Percentiles rank a stretch among this genome's conserved stretches.
Evolutionary conservation across 139 green algal genomes (phyloP).

Genomic region (Chlamydomonas sp.): DNA sequence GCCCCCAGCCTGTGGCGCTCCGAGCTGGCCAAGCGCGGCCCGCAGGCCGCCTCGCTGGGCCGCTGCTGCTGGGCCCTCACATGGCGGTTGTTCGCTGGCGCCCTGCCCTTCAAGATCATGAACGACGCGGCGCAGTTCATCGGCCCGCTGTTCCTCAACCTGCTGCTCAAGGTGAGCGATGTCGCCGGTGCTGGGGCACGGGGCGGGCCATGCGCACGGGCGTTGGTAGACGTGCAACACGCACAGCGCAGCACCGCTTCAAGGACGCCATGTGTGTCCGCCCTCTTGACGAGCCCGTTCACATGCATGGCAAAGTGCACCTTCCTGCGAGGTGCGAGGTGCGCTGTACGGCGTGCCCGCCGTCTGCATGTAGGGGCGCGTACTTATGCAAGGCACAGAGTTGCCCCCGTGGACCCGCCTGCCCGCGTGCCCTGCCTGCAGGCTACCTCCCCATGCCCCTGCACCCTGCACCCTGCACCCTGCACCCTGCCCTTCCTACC

Average conservation of each 20-base stretch:
- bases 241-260: too few relatives aligned
- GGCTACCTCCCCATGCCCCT: neutral
- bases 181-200: neutral
- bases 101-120: constrained; percentile 65
- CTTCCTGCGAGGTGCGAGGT: too few relatives aligned
- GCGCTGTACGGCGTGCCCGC: too few relatives aligned
- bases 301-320: too few relatives aligned
- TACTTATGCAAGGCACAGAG: neutral
- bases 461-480: constrained; percentile 8
- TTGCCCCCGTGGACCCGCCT: neutral
- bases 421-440: too few relatives aligned
- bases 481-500: neutral
- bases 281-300: too few relatives aligned
- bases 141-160: constrained; percentile 70
- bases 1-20: neutral
- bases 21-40: neutral
- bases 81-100: constrained; percentile 48
- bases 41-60: constrained; percentile 29
- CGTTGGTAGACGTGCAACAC: too few relatives aligned
- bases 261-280: too few relatives aligned
- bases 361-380: too few relatives aligned
- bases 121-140: constrained; percentile 67
- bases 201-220: too few relatives aligned
- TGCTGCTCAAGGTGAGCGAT: constrained; percentile 57
- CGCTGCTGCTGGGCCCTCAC: constrained; percentile 27